phyloP scores from a whole-genome alignment of 2,329 filamentous ascomycete species.

The Nigrograna mackinnonii region DNA sequence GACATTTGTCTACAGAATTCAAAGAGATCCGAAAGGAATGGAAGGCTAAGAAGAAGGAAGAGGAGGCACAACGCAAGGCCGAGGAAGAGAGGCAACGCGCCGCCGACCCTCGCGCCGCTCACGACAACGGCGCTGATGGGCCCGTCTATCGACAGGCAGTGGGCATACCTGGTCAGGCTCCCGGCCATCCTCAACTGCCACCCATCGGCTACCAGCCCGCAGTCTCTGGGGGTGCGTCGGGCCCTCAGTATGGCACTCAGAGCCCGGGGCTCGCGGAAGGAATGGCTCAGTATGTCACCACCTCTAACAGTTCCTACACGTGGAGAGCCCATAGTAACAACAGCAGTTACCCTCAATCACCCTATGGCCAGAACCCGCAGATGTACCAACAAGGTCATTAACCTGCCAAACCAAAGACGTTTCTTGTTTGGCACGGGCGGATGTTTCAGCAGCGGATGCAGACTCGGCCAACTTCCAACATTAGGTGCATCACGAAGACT shows the following conservation, averaged over 20 bases:
- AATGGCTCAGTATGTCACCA: constrained; percentile 52
- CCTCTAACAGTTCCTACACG: constrained; percentile 43
- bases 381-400: constrained; percentile 52
- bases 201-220: constrained; percentile 57
- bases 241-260: constrained; percentile 51
- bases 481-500: constrained; percentile 9
- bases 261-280: constrained; percentile 52
- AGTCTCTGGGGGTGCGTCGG: constrained; percentile 43
- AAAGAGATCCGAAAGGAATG: constrained; percentile 99
- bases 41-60: constrained; percentile 99
- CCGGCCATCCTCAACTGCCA: constrained; percentile 52
- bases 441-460: constrained; percentile 24
- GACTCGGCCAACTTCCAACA: constrained; percentile 25
- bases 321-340: no score
- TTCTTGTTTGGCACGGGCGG: constrained; percentile 11
- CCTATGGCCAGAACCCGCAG: constrained; percentile 52
- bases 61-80: constrained; percentile 85
- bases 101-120: constrained; percentile 59
- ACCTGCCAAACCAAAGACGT: constrained; percentile 11
- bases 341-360: constrained; percentile 55
- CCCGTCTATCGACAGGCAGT: constrained; percentile 49
- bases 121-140: constrained; percentile 58
- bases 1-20: constrained; percentile 69
- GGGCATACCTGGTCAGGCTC: constrained; percentile 47
- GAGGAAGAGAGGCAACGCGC: constrained; percentile 83